Evolutionary conservation across 2,329 filamentous ascomycete species (phyloP).

Genomic region (Stemphylium beticola): DNA sequence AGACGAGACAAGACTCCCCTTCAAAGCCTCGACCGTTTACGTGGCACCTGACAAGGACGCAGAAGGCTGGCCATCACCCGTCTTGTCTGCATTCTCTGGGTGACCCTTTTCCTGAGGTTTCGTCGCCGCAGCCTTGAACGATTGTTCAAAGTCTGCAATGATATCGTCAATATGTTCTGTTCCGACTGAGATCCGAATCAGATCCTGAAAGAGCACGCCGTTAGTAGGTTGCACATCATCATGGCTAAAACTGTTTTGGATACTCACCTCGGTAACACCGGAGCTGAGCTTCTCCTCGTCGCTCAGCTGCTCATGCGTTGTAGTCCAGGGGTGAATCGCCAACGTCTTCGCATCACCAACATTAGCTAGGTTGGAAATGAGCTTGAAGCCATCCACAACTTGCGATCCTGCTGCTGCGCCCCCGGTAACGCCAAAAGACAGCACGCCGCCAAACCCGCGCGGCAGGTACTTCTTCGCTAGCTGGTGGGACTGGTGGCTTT

Average conservation of each 20-base stretch:
- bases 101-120: constrained; percentile 50
- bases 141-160: constrained; percentile 92
- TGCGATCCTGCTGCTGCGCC: constrained; percentile 81
- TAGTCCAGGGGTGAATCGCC: constrained; percentile 93
- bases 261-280: constrained; percentile 75
- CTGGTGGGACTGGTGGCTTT: constrained; percentile 79
- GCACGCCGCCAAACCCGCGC: constrained; percentile 84
- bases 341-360: constrained; percentile 95
- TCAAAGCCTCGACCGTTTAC: constrained; percentile 11
- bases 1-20: too few relatives aligned
- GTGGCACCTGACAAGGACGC: constrained; percentile 41
- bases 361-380: constrained; percentile 95
- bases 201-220: constrained; percentile 66
- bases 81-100: constrained; percentile 42
- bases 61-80: constrained; percentile 30
- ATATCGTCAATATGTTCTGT: constrained; percentile 98
- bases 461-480: constrained; percentile 86
- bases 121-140: constrained; percentile 68
- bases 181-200: constrained; percentile 93
- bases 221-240: not conserved
- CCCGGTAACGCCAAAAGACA: constrained; percentile 93
- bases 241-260: not conserved
- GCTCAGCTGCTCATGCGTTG: constrained; percentile 89
- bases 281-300: constrained; percentile 81
- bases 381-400: constrained; percentile 91